phyloP scores from a whole-genome alignment of 805 yeast species.

The Candida schatavii region DNA sequence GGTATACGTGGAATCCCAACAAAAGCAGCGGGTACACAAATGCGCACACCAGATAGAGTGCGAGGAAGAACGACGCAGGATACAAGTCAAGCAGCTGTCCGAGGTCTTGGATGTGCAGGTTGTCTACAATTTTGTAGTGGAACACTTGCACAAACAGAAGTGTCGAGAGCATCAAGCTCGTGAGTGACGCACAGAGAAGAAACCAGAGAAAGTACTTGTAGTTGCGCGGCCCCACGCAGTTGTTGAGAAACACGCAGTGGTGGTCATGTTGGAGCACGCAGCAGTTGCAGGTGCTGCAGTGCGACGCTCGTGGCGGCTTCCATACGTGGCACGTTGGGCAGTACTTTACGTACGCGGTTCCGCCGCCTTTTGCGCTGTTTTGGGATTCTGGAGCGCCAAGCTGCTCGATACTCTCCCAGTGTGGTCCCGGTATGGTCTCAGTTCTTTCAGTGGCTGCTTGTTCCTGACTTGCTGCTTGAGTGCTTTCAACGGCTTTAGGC shows the following conservation, averaged over 20 bases:
- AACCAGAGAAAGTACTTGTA: slow-evolving; percentile 36
- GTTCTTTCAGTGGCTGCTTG: too few species aligned
- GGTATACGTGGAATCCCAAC: slow-evolving; percentile 49
- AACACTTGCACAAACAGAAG: slow-evolving; percentile 21
- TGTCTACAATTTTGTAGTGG: slow-evolving; percentile 16
- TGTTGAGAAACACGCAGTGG: slow-evolving; percentile 62
- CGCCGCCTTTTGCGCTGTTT: slow-evolving; percentile 14
- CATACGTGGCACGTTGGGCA: slow-evolving; percentile 56
- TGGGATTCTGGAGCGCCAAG: too few species aligned
- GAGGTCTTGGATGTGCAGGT: slow-evolving; percentile 28
- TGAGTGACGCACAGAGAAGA: slow-evolving; percentile 18
- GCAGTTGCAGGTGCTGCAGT: slow-evolving; percentile 65
- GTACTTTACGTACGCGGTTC: slow-evolving; percentile 51
- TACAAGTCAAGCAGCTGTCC: slow-evolving; percentile 14
- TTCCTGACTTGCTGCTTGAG: too few species aligned
- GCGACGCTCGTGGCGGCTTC: slow-evolving; percentile 69
- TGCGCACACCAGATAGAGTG: slow-evolving; percentile 44
- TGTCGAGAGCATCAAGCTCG: slow-evolving; percentile 18
- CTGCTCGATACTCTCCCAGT: too few species aligned
- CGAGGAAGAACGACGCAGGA: slow-evolving; percentile 49
- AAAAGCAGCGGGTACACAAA: slow-evolving; percentile 57
- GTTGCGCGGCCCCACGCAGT: slow-evolving; percentile 40
- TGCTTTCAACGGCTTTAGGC: neutral
- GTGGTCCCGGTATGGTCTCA: too few species aligned
- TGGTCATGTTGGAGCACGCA: slow-evolving; percentile 71